Base-by-base conservation (phyloP, 108 stramenopile genomes). In the Cyclotella kingstonii region DNA sequence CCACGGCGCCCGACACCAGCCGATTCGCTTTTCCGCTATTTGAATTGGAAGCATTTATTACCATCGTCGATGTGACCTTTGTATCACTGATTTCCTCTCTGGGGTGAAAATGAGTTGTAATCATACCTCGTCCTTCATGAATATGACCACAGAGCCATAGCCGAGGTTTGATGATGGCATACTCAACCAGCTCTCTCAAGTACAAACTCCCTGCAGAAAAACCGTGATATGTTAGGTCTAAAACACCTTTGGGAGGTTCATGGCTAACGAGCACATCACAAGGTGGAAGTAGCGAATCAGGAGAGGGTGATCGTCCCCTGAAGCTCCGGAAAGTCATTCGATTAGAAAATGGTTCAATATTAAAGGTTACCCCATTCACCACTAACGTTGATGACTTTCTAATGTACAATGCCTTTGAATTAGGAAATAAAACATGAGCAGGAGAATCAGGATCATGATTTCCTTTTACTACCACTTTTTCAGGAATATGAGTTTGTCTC, bases 61-160 rank as follows among this genome's bases (percentile, higher is more conserved):
- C 80, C 39, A 75, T 63, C 5, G 88, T 89, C 46, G 66, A 15
- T 1, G 33, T 27, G 45, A 34, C 12, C 34, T 62, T 46, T 0
- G 67, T 28, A 19, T 63, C 56, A 34, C 64, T 65, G 12, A 67
- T 41, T 22, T 19, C 26, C 1, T 51, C 61, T 56, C 78, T 78
- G 3, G 47, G n/a, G 10, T 70, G 68, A 40, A 71, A 59, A 9
- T 46, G 26, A 17, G 42, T 45, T 15, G 55, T 64, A 18, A 58
- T 12, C 19, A 72, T 60, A 29, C 89, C 89, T 42, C 85, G 44
- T 3, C 70, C 73, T 68, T 90, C 89, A 52, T 90, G 89, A 61
- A 90, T 90, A 55, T 88, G 87, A 22, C 85, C 85, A 54, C 85
- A 84, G 0, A 86, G 53, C 85, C 85, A 86, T 11, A 86, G 52